Evolutionary conservation across 2,329 filamentous ascomycete genomes (phyloP).

Genomic region (Cladosporium velox): DNA sequence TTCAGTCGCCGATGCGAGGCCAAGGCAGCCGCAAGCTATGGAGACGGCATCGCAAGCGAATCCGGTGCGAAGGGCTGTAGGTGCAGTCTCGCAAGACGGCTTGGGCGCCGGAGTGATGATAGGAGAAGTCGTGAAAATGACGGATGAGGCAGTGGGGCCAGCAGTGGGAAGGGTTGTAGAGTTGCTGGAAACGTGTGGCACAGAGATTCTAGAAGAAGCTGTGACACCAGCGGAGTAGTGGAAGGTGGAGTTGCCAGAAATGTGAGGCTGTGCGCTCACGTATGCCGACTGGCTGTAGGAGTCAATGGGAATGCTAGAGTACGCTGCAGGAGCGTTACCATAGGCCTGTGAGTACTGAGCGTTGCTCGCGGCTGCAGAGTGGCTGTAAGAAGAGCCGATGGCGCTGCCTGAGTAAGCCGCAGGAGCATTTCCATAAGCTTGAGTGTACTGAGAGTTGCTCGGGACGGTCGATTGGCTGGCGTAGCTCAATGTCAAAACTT

Average conservation of each 20-base stretch:
- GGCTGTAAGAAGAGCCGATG: not conserved
- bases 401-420: not conserved
- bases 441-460: not conserved
- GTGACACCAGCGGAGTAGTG: not conserved
- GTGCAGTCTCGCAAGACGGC: slow-evolving; percentile 11
- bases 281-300: not conserved
- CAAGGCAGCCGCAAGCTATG: slow-evolving; percentile 5
- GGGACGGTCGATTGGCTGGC: not conserved
- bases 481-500: slow-evolving; percentile 2
- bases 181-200: not conserved
- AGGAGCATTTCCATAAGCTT: not conserved
- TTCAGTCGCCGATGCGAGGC: not conserved
- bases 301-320: not conserved
- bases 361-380: not conserved
- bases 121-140: not conserved
- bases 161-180: not conserved
- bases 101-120: not conserved
- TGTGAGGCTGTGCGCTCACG: not conserved
- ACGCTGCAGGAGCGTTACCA: not conserved
- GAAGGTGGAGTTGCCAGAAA: not conserved
- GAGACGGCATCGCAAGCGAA: not conserved
- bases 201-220: not conserved
- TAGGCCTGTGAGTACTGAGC: not conserved
- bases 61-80: not conserved
- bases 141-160: not conserved